Base-by-base conservation (phyloP, 2,329 filamentous ascomycete genomes). In the Fusarium sp. region DNA sequence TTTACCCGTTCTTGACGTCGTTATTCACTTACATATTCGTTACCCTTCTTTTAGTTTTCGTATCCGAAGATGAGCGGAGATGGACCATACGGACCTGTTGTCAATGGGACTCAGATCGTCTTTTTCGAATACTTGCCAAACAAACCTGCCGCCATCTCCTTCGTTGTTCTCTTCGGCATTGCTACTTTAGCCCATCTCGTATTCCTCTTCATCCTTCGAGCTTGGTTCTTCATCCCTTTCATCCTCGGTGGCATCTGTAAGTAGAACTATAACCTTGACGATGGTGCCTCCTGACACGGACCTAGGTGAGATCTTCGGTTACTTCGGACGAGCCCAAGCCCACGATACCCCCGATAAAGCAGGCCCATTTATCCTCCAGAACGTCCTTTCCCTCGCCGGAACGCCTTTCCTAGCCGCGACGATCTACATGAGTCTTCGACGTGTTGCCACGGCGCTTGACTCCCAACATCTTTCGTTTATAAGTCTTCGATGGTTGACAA, bases 171-270 rank as follows among this genome's bases (percentile, higher is more conserved):
- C 2, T 69, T 69, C 4, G 17, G 66, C 5, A 36, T 56, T 6
- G 8, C 1, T 0, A 69, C 64, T 10, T 6, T 44, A 1, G 48
- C 50, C 9, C 57, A 69, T 18, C 11, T 61, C 6, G 20, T 68
- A 17, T 42, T 69, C 1, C 15, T 69, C n/a, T 56, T 51, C 1
- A 17, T 63, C 12, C 38, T 50, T 24, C 66, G 59, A 32, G 67
- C 67, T 7, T 70, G 66, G 66, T 70, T 65, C 58, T 70, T 70
- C 20, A 54, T 59, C 14, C 59, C 66, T 5, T 70, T 70, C n/a
- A 24, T 65, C 17, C 51, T 70, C 1, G 67, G 66, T 30, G 67
- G 67, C 10, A 59, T 70, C 32, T 70, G 58, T 70, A 59, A 42
- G 52, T 13, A 14, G 14, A 26, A 8, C 8, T 4, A 22, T 6